Base-by-base conservation (phyloP, 768 basidiomycete species). In the Collybia sp. region DNA sequence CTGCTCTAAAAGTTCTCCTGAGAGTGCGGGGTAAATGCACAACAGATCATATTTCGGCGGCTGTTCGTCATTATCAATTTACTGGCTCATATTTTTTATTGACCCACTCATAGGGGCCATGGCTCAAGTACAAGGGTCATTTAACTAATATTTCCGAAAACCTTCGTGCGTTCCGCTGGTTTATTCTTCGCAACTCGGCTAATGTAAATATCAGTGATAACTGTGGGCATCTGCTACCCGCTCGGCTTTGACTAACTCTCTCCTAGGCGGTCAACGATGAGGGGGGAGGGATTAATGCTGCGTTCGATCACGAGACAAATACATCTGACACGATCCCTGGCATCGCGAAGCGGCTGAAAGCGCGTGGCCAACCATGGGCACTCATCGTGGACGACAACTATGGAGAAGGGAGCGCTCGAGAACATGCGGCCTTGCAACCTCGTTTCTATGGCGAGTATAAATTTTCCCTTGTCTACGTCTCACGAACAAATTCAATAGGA, bases 91-190 rank as follows among this genome's bases (percentile, higher is more conserved):
- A n/a, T 39, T 17, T 46, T 30, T 42, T 20, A 52, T 19, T 31
- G 36, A 37, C 48, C 49, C 34, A 17, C 49, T 37, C 45, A 17
- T 57, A 90, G 88, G 96, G 96, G 2, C 91, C 93, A 30, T 99
- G 96, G 96, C 70, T 99, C 53, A 97, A 97, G 71, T 99, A 95
- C 73, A 98, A 98, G 64, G 96, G 91, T 0, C 94, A 98, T 68
- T 71, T 98, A 34, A 86, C 87, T 30, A 97, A 97, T 62, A 96
- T 97, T 49, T 93, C 94, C 3, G 92, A 97, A 67, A 98, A 98
- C 64, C 80, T 94, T 9, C 67, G 92, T 93, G 59, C 58, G 88
- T 77, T 9, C 20, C 17, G 40, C 40, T 44, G 36, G 35, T 42
- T 44, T 1, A 37, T 18, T 6, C 10, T n/a, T n/a, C 45, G 12